Evolutionary conservation across 2,329 filamentous ascomycete genomes (phyloP).

Genomic region (Rhynchosporium agropyri): DNA sequence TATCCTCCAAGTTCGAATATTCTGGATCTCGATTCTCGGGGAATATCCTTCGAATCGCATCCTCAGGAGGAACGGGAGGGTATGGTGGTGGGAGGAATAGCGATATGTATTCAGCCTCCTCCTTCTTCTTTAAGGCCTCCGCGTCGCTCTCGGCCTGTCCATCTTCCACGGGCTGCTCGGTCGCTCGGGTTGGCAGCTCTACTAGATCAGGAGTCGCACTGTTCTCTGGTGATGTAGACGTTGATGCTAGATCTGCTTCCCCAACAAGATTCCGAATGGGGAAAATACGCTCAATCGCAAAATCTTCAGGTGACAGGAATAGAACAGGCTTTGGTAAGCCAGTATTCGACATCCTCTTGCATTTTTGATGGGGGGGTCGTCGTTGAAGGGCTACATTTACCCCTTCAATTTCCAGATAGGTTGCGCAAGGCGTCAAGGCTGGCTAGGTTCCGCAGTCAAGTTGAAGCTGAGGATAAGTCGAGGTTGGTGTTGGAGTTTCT

Average conservation of each 20-base stretch:
- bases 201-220: background rate
- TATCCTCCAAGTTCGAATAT: background rate
- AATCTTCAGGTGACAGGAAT: conserved; percentile 28
- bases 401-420: background rate
- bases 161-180: background rate
- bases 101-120: background rate
- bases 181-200: conserved; percentile 5
- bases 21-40: conserved; percentile 6
- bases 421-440: background rate
- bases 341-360: conserved; percentile 22
- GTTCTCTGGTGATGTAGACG: background rate
- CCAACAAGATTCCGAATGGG: conserved; percentile 35
- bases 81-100: conserved; percentile 29
- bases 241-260: background rate
- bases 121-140: background rate
- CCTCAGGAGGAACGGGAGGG: conserved; percentile 25
- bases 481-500: background rate
- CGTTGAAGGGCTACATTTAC: conserved; percentile 4
- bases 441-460: background rate
- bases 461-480: background rate
- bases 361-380: conserved; percentile 12
- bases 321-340: conserved; percentile 24
- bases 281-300: conserved; percentile 34
- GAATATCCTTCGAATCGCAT: conserved; percentile 26
- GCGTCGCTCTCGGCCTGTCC: background rate